Conservation (phyloP, 1,284 basidiomycete species). For the Cutaneotrichosporon cutaneum region DNA sequence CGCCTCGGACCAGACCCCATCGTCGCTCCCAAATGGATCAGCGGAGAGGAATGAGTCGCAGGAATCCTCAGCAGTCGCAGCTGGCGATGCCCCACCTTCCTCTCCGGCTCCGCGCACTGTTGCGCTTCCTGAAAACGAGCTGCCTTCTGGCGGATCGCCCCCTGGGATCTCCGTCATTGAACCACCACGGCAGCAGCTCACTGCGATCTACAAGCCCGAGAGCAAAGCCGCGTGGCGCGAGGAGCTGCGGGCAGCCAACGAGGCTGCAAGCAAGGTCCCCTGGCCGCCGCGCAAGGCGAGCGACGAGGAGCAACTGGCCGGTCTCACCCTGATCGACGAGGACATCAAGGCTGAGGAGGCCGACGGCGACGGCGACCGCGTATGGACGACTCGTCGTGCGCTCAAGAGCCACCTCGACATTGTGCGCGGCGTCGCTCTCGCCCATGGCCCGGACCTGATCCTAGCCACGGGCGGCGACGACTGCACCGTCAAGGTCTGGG, state of each 20-base stretch:
- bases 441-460: constrained; percentile 72
- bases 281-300: constrained; percentile 24
- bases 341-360: constrained; percentile 60
- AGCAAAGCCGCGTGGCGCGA: constrained; percentile 80
- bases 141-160: constrained; percentile 10
- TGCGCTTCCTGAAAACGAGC: constrained; percentile 26
- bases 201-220: constrained; percentile 83
- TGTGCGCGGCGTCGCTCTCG: constrained; percentile 81
- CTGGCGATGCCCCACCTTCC: constrained; percentile 28
- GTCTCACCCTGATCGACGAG: constrained; percentile 53
- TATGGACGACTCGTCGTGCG: constrained; percentile 80
- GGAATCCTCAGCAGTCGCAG: neutral
- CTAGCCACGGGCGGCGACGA: constrained; percentile 92
- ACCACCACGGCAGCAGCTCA: constrained; percentile 59
- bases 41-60: neutral
- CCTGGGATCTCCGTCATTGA: neutral
- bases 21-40: constrained; percentile 15
- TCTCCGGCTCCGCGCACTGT: constrained; percentile 35
- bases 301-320: constrained; percentile 44
- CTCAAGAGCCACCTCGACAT: constrained; percentile 87
- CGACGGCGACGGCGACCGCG: constrained; percentile 54
- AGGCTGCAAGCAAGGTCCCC: constrained; percentile 44
- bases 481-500: constrained; percentile 92
- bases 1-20: neutral
- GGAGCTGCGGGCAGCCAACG: constrained; percentile 53